A percentile compares a stretch with the other conserved stretches of the same genome.
Evolutionary conservation across 1,139 yeast species (phyloP).

Genomic region (Yarrowia galli): DNA sequence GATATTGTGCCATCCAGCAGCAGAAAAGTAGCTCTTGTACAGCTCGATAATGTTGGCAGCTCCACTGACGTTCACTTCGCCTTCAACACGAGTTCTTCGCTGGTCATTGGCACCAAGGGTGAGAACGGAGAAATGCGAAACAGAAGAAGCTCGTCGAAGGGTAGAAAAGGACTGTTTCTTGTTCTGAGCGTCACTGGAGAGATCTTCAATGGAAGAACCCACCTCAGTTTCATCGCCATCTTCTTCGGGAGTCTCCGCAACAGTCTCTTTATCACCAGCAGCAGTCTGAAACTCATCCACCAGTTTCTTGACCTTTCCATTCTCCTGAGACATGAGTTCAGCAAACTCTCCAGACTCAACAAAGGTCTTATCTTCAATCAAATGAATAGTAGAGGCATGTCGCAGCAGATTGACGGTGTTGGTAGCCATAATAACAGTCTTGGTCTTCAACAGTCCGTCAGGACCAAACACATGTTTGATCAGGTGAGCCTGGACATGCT

Average conservation of each 20-base stretch:
- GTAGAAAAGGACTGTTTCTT: conserved; percentile 27
- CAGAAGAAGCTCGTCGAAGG: conserved; percentile 25
- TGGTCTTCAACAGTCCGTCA: conserved; percentile 68
- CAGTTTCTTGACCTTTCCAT: conserved; percentile 35
- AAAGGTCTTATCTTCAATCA: conserved; percentile 64
- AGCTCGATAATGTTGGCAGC: conserved; percentile 80
- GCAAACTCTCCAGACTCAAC: conserved; percentile 54
- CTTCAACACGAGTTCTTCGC: conserved; percentile 47
- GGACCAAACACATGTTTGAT: conserved; percentile 65
- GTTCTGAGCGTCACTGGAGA: background rate
- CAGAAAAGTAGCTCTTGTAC: conserved; percentile 79
- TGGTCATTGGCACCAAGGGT: conserved; percentile 39
- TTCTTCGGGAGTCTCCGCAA: background rate
- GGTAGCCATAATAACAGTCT: conserved; percentile 79
- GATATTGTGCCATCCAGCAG: conserved; percentile 78
- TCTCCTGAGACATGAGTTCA: conserved; percentile 43
- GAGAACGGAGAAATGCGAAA: conserved; percentile 39
- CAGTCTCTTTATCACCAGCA: background rate
- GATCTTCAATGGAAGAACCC: background rate
- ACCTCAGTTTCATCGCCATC: background rate
- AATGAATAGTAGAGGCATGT: conserved; percentile 66
- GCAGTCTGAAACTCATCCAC: conserved; percentile 33
- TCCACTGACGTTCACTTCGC: conserved; percentile 83
- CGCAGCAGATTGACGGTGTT: conserved; percentile 77
- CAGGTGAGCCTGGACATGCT: conserved; percentile 78